phyloP scores from a whole-genome alignment of 306 rosid genomes.

The Vachellia collinsii region DNA sequence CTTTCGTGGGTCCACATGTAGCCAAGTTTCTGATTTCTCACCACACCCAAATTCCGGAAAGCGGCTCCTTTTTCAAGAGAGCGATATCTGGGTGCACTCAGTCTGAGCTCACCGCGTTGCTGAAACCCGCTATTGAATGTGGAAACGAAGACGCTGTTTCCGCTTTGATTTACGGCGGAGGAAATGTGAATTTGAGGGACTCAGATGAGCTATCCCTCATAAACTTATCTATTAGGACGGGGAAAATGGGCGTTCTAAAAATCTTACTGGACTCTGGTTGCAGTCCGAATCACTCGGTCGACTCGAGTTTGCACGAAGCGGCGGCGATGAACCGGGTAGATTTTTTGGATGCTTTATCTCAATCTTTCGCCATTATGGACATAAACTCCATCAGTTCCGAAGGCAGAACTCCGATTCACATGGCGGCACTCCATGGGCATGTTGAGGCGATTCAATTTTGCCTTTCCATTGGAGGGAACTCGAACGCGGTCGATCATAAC shows the following conservation, averaged over 20 bases:
- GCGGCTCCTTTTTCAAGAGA: conserved; percentile 38
- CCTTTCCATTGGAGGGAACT: conserved; percentile 58
- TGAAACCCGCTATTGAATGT: conserved; percentile 50
- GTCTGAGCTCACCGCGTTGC: conserved; percentile 52
- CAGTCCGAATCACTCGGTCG: conserved; percentile 39
- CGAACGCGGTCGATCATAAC: conserved; percentile 43
- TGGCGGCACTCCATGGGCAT: conserved; percentile 63
- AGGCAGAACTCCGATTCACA: conserved; percentile 65
- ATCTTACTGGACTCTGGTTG: conserved; percentile 57
- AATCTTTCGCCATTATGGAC: conserved; percentile 30
- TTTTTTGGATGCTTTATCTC: conserved; percentile 51
- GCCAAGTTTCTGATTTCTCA: conserved; percentile 57
- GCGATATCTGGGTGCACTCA: conserved; percentile 60
- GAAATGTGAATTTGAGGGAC: conserved; percentile 45
- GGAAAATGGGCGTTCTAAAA: conserved; percentile 51
- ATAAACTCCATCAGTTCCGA: conserved; percentile 47
- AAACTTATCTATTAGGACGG: conserved; percentile 47
- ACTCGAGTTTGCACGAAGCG: conserved; percentile 56
- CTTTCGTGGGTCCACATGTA: conserved; percentile 64
- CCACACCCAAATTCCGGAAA: conserved; percentile 30
- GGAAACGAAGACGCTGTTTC: conserved; percentile 49
- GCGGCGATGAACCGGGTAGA: conserved; percentile 62
- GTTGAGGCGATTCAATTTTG: conserved; percentile 47
- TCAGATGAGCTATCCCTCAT: conserved; percentile 49
- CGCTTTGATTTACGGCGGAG: conserved; percentile 64